phyloP scores from a whole-genome alignment of 176 grass and related monocot species.

The Carex scoparia region DNA sequence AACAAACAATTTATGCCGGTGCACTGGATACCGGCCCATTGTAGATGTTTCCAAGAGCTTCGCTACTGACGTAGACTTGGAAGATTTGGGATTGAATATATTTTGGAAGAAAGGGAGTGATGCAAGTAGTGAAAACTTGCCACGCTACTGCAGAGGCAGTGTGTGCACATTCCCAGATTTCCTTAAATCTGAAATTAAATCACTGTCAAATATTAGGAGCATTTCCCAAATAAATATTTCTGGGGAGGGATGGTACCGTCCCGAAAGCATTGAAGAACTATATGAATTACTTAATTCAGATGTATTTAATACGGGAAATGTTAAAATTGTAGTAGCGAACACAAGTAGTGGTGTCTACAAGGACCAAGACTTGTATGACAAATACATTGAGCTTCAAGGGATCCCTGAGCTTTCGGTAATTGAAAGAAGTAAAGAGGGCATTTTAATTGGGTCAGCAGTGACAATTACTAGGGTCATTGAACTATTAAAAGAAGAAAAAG shows the following conservation, averaged over 20 bases:
- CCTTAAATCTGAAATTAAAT: conserved; percentile 48
- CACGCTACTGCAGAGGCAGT: conserved; percentile 37
- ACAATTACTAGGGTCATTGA: conserved; percentile 39
- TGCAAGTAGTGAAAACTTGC: conserved; percentile 42
- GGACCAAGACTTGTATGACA: conserved; percentile 32
- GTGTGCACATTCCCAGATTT: conserved; percentile 62
- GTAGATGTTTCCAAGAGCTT: conserved; percentile 80
- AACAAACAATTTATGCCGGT: conserved; percentile 66
- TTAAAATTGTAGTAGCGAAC: conserved; percentile 36
- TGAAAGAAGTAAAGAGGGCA: conserved; percentile 11
- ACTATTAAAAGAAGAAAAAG: conserved; percentile 17
- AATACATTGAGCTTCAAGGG: conserved; percentile 30
- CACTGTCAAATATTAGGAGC: neutral
- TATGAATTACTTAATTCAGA: conserved; percentile 23
- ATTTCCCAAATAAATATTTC: conserved; percentile 35
- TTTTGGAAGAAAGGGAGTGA: conserved; percentile 57
- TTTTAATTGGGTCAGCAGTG: conserved; percentile 32
- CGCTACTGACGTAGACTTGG: conserved; percentile 62
- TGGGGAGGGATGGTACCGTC: conserved; percentile 13
- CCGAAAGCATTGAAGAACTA: conserved; percentile 27
- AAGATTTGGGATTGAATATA: conserved; percentile 66
- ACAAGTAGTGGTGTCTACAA: conserved; percentile 38
- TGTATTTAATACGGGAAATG: neutral
- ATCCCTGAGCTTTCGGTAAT: conserved; percentile 33
- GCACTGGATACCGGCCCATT: conserved; percentile 64